phyloP scores from a whole-genome alignment of 1,284 basidiomycete genomes.

The Cutaneotrichosporon arboriforme region DNA sequence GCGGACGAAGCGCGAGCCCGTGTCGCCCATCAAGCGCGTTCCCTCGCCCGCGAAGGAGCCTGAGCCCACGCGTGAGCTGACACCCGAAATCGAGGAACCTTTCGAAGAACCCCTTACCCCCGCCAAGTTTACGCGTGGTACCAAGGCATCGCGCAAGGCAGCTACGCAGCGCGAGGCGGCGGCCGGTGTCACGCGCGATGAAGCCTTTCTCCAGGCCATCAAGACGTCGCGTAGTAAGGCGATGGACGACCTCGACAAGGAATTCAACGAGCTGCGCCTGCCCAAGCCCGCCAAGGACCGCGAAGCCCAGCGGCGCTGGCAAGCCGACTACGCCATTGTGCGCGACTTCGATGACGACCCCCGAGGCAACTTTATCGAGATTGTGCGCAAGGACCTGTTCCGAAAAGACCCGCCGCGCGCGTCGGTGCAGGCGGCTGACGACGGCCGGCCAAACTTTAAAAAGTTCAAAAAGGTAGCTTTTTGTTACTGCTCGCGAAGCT shows the following conservation, averaged over 20 bases:
- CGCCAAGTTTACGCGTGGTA: background rate
- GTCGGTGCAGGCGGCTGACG: slow-evolving; percentile 44
- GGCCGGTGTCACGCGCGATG: slow-evolving; percentile 29
- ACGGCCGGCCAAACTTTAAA: slow-evolving; percentile 69
- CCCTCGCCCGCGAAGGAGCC: background rate
- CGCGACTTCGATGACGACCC: slow-evolving; percentile 70
- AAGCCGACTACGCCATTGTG: slow-evolving; percentile 50
- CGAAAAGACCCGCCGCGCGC: slow-evolving; percentile 49
- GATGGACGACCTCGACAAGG: slow-evolving; percentile 66
- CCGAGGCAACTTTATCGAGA: slow-evolving; percentile 78
- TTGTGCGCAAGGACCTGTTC: slow-evolving; percentile 52
- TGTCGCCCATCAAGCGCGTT: background rate
- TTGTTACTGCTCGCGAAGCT: background rate
- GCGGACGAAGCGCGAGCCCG: background rate
- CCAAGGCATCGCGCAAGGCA: background rate
- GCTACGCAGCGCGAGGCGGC: background rate
- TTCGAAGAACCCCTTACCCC: slow-evolving; percentile 2
- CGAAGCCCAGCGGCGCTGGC: slow-evolving; percentile 8
- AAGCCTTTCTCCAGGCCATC: slow-evolving; percentile 40
- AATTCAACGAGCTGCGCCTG: slow-evolving; percentile 75
- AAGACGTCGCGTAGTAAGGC: slow-evolving; percentile 31
- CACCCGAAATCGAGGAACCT: slow-evolving; percentile 23
- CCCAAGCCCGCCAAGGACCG: slow-evolving; percentile 59
- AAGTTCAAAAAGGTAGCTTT: slow-evolving; percentile 71
- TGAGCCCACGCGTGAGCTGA: background rate